Conservation (phyloP, 129 eudicot species). For the Artemisia annua region DNA sequence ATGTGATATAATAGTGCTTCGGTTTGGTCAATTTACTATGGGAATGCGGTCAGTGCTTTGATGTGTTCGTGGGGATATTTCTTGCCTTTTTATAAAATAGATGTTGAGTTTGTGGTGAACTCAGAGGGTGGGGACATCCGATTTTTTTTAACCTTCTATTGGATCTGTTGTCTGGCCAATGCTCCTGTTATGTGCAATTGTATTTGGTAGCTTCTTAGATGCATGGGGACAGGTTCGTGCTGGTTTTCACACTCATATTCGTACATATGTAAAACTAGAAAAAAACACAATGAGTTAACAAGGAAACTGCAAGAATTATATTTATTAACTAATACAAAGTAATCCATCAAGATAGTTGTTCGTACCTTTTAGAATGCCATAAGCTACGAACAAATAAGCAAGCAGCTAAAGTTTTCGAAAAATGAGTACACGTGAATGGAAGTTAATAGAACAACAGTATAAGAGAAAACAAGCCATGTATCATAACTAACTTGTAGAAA, state of each 20-base stretch:
- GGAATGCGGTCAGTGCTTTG: not conserved
- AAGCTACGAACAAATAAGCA: not conserved
- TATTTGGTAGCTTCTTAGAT: constrained; percentile 21
- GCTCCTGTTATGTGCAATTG: constrained; percentile 7
- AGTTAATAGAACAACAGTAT: too few species aligned
- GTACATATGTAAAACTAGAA: not conserved
- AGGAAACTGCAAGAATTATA: constrained; percentile 2
- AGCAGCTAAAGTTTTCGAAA: not conserved
- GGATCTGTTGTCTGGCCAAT: constrained; percentile 14
- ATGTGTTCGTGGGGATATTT: not conserved
- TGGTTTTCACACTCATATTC: constrained; percentile 19
- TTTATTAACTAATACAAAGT: not conserved
- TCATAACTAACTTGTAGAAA: too few species aligned
- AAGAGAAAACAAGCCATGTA: too few species aligned
- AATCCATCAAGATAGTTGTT: constrained; percentile 8
- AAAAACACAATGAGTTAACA: constrained; percentile 19
- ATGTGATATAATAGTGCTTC: too few species aligned
- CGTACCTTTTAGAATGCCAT: not conserved
- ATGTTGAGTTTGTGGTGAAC: constrained; percentile 13
- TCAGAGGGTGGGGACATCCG: constrained; percentile 15
- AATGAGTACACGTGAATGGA: not conserved
- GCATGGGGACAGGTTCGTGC: constrained; percentile 18
- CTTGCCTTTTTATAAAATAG: constrained; percentile 9
- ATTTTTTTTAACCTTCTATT: not conserved
- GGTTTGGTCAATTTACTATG: not conserved